phyloP scores from a whole-genome alignment of 306 rosid genomes.

The Dryas octopetala region DNA sequence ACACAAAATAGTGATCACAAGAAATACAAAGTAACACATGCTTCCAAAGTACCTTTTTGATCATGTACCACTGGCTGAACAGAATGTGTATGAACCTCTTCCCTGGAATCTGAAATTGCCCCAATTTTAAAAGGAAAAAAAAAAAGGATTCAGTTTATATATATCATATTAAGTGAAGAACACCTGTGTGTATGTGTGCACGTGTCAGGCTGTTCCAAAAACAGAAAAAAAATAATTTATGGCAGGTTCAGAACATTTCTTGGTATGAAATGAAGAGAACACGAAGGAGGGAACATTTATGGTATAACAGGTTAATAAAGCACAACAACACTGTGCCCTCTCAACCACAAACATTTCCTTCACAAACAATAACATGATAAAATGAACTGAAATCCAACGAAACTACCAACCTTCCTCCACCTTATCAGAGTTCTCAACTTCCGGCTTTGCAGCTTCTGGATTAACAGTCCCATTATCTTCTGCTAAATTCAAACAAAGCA shows the following conservation, averaged over 20 bases:
- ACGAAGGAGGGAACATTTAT: neutral
- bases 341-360: neutral
- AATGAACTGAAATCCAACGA: slow-evolving; percentile 17
- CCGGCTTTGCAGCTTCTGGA: slow-evolving; percentile 56
- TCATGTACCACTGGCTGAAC: slow-evolving; percentile 37
- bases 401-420: slow-evolving; percentile 81
- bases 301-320: neutral
- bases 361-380: neutral
- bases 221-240: neutral
- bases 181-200: neutral
- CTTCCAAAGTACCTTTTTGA: slow-evolving; percentile 49
- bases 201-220: neutral
- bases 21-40: slow-evolving; percentile 8
- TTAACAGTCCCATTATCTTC: slow-evolving; percentile 67
- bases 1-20: neutral
- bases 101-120: slow-evolving; percentile 49
- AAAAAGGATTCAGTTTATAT: neutral
- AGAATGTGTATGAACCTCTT: slow-evolving; percentile 33
- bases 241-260: neutral
- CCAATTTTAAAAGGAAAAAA: neutral
- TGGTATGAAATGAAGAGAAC: neutral
- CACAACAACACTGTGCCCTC: neutral
- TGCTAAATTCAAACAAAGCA: slow-evolving; percentile 34
- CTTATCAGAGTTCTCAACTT: slow-evolving; percentile 45
- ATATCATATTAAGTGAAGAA: neutral